Evolutionary conservation across 257 asterid genomes (phyloP), one percentile per base, ranked within the genome.

Genomic region (Fraxinus cuspidata): DNA sequence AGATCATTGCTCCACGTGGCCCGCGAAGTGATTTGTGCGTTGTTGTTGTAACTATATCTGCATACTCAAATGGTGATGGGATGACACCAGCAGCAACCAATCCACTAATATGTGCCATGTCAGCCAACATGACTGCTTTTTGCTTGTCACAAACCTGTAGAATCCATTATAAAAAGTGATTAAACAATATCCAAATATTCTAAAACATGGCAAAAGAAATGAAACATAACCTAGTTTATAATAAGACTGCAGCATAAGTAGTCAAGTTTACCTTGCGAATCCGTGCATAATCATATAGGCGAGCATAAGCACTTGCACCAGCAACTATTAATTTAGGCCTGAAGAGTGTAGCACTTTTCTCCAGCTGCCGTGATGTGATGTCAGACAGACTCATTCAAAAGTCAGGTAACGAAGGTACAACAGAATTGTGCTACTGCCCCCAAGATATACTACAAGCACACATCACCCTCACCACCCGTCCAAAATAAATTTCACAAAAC

Each of bases 31-130:
- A 95, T 77, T 93, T 95, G 90, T 93, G 99, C 40, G 99, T 95
- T 29, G 99, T 95, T 27, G 99, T 93, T 70, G 99, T 93, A 71
- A 95, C 99, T 67, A 95, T 93, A 79, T 95, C 97, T 58, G 98
- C 99, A 85, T 86, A 92, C 49, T 91, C 97, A 81, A 95, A 95
- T 58, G 99, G 99, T 18, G 98, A 95, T 42, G 99, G 99, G 77
- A 95, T 91, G 81, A 93, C 99, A 77, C 97, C 99, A 83, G 97
- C 97, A 47, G 99, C 99, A 78, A 95, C 98, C 81, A 95, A 83
- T 72, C 99, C 99, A 88, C 99, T 94, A 65, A 94, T 94, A 78
- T 94, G 99, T 81, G 97, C 99, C 99, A 95, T 95, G 87, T 94
- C 99, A 64, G 99, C 99, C 92, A 94, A 86, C 88, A 94, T 25